Evolutionary conservation across 2,329 filamentous ascomycete genomes (phyloP).

Genomic region (Curvularia sp.): DNA sequence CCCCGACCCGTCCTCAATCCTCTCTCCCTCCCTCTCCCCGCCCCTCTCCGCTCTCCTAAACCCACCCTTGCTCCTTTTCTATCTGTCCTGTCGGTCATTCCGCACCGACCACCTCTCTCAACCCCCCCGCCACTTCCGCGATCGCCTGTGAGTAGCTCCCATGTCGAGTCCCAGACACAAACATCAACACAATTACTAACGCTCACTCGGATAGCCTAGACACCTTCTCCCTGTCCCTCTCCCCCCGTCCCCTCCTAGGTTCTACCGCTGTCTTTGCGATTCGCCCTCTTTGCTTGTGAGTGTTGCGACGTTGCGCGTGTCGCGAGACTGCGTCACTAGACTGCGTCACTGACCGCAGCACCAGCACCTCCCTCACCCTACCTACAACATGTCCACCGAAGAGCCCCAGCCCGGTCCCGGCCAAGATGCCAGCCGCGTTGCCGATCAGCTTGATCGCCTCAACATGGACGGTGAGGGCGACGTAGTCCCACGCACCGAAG

Average conservation of each 20-base stretch:
- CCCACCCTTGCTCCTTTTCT: conserved; percentile 25
- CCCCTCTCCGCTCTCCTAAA: conserved; percentile 28
- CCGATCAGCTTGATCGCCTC: conserved; percentile 54
- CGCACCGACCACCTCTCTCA: conserved; percentile 45
- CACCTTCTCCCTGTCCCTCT: conserved; percentile 13
- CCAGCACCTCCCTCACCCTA: conserved; percentile 42
- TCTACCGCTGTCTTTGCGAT: conserved; percentile 12
- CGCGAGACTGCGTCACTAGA: conserved; percentile 42
- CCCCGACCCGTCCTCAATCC: background rate
- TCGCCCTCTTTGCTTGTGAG: conserved; percentile 26
- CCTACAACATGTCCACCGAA: conserved; percentile 54
- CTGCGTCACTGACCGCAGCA: conserved; percentile 39
- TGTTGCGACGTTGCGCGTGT: conserved; percentile 24
- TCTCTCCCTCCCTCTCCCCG: conserved; percentile 26
- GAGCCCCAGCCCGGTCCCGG: conserved; percentile 44
- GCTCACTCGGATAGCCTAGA: conserved; percentile 26
- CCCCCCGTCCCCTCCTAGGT: conserved; percentile 15
- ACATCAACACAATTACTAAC: conserved; percentile 35
- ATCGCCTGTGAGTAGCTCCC: conserved; percentile 41
- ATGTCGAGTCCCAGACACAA: conserved; percentile 22
- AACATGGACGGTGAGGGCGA: conserved; percentile 64
- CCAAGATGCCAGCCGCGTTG: conserved; percentile 49
- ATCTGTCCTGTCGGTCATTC: conserved; percentile 25
- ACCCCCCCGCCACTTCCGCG: conserved; percentile 48
- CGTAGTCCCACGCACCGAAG: conserved; percentile 85